These are phyloP conservation scores for Psidium guajava DNA, from an alignment of 345 rosid species.

Conservation along the genomic window DNA sequence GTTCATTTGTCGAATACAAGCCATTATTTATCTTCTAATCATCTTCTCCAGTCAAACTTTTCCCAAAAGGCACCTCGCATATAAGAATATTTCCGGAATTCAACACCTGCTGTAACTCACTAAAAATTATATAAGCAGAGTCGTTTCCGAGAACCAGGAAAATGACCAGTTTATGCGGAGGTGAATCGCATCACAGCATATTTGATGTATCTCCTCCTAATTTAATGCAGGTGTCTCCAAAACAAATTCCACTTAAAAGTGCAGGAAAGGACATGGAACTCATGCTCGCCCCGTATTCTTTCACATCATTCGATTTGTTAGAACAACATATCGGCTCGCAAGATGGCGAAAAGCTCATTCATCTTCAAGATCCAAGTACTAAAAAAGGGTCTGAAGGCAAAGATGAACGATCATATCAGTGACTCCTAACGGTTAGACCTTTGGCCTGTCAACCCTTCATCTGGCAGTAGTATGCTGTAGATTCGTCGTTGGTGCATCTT, in stretches of 20 bases:
- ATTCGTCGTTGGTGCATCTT: neutral
- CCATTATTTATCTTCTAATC: neutral
- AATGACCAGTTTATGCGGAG: neutral
- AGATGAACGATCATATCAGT: neutral
- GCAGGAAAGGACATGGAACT: constrained; percentile 44
- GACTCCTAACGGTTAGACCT: neutral
- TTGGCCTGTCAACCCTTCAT: neutral
- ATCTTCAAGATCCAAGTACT: neutral
- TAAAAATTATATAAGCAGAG: neutral
- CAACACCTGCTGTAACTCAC: neutral
- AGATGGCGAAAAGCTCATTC: neutral
- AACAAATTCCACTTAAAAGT: constrained; percentile 19
- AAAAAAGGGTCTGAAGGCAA: neutral
- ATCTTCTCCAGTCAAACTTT: neutral
- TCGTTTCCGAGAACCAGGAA: neutral
- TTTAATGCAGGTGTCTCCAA: constrained; percentile 51
- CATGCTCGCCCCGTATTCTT: constrained; percentile 46
- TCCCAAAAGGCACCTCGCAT: neutral
- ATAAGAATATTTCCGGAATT: neutral
- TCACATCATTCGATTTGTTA: constrained; percentile 67
- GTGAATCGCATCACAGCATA: neutral
- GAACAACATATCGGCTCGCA: constrained; percentile 16
- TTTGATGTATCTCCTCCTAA: neutral
- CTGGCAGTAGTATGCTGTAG: neutral
- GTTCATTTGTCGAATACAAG: neutral